Evolutionary conservation across 345 rosid genomes (phyloP).

Genomic region (Eucalyptus dawsonii): DNA sequence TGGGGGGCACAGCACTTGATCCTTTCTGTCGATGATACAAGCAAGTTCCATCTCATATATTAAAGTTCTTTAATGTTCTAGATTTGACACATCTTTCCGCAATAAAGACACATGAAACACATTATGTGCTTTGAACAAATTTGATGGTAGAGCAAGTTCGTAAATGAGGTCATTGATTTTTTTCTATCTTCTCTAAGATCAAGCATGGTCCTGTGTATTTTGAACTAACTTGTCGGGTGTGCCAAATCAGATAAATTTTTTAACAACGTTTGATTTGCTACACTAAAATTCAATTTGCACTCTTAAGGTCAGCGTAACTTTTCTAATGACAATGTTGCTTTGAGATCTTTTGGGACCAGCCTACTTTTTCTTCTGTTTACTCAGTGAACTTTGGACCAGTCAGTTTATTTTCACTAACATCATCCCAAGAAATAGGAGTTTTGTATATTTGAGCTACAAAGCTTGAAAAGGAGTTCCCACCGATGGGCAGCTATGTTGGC

Average conservation of each 20-base stretch:
- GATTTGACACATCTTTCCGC: not conserved
- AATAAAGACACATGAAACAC: not conserved
- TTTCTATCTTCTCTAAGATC: not conserved
- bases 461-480: not conserved
- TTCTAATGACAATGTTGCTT: not conserved
- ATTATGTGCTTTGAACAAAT: not conserved
- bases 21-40: not conserved
- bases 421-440: not conserved
- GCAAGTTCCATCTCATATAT: not conserved
- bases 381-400: not conserved
- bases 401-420: not conserved
- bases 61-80: not conserved
- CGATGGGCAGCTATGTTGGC: too few species aligned
- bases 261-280: not conserved
- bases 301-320: not conserved
- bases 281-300: not conserved
- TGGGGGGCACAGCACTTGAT: not conserved
- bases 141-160: not conserved
- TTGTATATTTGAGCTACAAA: not conserved
- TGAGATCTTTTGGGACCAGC: not conserved
- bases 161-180: rapidly evolving
- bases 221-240: not conserved
- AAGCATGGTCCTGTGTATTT: not conserved
- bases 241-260: not conserved
- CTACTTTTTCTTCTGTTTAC: not conserved